phyloP scores from a whole-genome alignment of 1,284 basidiomycete species.

The Sanghuangporus baumii region DNA sequence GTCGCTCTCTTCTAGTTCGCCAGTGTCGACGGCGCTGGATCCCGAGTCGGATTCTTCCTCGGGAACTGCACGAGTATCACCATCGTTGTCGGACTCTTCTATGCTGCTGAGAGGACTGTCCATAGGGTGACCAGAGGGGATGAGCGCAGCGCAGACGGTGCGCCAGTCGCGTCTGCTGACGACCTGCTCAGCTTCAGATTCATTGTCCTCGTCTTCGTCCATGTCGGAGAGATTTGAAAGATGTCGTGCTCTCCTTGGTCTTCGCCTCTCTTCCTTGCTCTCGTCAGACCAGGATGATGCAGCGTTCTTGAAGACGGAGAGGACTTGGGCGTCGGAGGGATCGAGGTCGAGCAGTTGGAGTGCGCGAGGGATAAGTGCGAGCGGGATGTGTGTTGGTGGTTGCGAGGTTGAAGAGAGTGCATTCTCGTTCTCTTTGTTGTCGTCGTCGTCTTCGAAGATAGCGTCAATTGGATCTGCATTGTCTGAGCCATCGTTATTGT shows the following conservation, averaged over 20 bases:
- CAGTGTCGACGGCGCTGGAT: conserved; percentile 10
- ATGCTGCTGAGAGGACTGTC: conserved; percentile 21
- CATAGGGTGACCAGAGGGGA: conserved; percentile 35
- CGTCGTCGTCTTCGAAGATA: not conserved
- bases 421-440: not conserved
- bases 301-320: conserved; percentile 65
- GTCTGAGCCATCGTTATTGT: not conserved
- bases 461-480: not conserved
- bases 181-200: conserved; percentile 14
- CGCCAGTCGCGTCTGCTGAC: conserved; percentile 66
- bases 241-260: not conserved
- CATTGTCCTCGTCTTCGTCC: conserved; percentile 20
- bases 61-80: conserved; percentile 5
- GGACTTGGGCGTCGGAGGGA: conserved; percentile 61
- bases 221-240: conserved; percentile 11
- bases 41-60: conserved; percentile 24
- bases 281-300: conserved; percentile 53
- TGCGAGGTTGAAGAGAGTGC: not conserved
- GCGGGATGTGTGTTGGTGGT: conserved; percentile 33
- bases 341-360: conserved; percentile 57
- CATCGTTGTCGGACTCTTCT: conserved; percentile 26
- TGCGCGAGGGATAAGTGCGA: conserved; percentile 57
- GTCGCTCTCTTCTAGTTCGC: conserved; percentile 18
- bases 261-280: not conserved
- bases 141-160: conserved; percentile 62